Base-by-base conservation (phyloP, 148 eudicot species). In the Bassia scoparia region DNA sequence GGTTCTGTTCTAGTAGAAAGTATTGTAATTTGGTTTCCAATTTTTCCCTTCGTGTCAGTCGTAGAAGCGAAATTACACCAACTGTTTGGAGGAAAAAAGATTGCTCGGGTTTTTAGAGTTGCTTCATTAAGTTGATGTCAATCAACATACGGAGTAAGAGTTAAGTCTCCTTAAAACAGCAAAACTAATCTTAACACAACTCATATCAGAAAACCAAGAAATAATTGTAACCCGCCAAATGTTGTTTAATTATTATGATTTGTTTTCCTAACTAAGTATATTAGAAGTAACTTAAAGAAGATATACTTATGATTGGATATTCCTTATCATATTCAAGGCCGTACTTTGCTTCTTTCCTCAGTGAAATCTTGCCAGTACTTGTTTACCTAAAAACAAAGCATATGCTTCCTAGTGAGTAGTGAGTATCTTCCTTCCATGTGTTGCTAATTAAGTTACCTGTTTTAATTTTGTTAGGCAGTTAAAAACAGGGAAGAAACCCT, bases 301-400 rank as follows among this genome's bases (percentile, higher is more conserved):
- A 24, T 24, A 14, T 43, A 12, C 72, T 61, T 44, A 52, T 68
- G 63, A 69, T 79, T 74, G 78, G 74, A 79, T 68, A 62, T 74
- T 73, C 63, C 63, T 53, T 78, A 37, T 60, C 78, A 61, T 46
- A 37, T 69, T 30, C 61, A 56, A 67, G 63, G 56, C 73, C 63
- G 69, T 73, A 52, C 74, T 73, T 68, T 5, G 23, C 68, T 66
- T 35, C 35, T 27, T 73, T 68, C 33, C 43, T 56, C 21, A 21
- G n/a, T 68, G 58, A 44, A 73, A 24, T 56, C 41, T 27, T 64
- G 35, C n/a, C n/a, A n/a, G n/a, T 67, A 35, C 68, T 71, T 46
- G 43, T 66, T 46, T 35, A 58, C 54, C 68, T 13, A 33, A 24
- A 43, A 34, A 72, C 68, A 50, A 35, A 66, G 76, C 69, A 58